Evolutionary conservation across 257 asterid genomes (phyloP).

Genomic region (Avicennia marina): DNA sequence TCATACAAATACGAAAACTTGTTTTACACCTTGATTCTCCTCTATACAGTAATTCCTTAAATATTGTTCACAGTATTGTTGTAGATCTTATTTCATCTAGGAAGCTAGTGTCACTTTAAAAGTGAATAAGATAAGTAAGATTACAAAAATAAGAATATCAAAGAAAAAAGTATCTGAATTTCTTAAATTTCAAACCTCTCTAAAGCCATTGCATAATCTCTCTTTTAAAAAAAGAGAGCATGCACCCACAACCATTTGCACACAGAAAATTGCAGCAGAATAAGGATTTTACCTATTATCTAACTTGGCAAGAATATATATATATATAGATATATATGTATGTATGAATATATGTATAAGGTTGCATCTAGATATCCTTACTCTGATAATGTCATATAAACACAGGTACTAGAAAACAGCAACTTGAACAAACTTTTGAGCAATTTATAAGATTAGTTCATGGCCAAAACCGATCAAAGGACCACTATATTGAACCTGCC

Average conservation of each 20-base stretch:
- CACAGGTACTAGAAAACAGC: background rate
- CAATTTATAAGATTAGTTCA: too few species aligned
- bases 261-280: too few species aligned
- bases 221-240: too few species aligned
- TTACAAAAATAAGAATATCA: slow-evolving; percentile 8
- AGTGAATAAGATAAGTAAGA: background rate
- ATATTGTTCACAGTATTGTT: background rate
- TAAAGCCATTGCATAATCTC: slow-evolving; percentile 1
- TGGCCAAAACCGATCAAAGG: slow-evolving; percentile 7
- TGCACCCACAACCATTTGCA: too few species aligned
- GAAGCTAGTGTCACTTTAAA: background rate
- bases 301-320: too few species aligned
- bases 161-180: background rate
- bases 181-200: background rate
- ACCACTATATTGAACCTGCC: too few species aligned
- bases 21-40: background rate
- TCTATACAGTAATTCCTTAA: background rate
- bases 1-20: background rate
- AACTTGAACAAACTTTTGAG: background rate
- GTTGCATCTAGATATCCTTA: too few species aligned
- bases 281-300: too few species aligned
- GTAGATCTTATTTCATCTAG: background rate
- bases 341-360: too few species aligned
- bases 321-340: too few species aligned
- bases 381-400: too few species aligned